Evolutionary conservation across 140 eudicot genomes (phyloP).

Genomic region (Anethum foeniculum): DNA sequence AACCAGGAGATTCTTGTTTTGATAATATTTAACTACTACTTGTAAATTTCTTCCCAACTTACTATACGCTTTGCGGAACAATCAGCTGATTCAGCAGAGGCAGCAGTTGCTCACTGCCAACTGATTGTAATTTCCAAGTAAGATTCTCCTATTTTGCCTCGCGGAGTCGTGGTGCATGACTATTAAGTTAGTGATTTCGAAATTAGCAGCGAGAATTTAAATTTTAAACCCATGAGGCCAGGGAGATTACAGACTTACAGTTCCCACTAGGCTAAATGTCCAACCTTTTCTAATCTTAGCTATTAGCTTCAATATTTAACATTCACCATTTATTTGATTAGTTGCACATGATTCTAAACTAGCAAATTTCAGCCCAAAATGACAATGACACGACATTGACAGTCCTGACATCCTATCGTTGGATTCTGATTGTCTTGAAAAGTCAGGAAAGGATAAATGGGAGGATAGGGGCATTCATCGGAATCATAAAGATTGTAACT

Average conservation of each 20-base stretch:
- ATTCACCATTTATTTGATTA: not conserved
- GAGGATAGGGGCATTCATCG: not conserved
- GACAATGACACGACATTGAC: not conserved
- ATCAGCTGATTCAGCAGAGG: constrained; percentile 82
- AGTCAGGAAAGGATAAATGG: not conserved
- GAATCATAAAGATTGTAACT: not conserved
- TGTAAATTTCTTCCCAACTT: constrained; percentile 1
- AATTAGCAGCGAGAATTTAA: no score
- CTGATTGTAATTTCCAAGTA: constrained; percentile 90
- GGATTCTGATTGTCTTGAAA: not conserved
- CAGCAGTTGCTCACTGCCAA: constrained; percentile 92
- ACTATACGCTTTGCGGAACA: constrained; percentile 77
- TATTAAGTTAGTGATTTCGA: no score
- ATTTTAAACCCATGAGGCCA: no score
- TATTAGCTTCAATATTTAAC: not conserved
- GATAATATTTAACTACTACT: not conserved
- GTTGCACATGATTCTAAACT: not conserved
- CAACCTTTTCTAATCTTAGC: not conserved
- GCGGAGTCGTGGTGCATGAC: not conserved
- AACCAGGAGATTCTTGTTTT: not conserved
- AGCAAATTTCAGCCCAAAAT: not conserved
- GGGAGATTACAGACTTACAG: no score
- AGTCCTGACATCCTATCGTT: not conserved
- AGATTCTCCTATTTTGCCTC: constrained; percentile 18
- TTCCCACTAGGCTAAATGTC: no score